Evolutionary conservation across 768 basidiomycete species (phyloP).

Genomic region (Lyophyllum semitale): DNA sequence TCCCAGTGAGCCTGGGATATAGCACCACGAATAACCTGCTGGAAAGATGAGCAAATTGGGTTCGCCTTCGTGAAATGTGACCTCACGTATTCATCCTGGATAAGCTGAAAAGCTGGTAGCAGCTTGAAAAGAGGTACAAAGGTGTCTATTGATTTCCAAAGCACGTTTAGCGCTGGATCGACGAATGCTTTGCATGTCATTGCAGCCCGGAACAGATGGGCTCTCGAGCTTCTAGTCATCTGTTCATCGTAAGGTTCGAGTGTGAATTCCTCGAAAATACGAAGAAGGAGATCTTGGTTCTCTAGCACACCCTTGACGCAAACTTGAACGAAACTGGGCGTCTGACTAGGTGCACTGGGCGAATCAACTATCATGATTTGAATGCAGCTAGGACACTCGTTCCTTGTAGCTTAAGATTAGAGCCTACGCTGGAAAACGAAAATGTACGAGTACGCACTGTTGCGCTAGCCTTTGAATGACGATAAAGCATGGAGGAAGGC

Average conservation of each 20-base stretch:
- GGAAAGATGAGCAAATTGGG: neutral
- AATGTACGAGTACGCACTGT: too few relatives aligned
- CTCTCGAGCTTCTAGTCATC: neutral
- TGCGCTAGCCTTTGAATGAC: too few relatives aligned
- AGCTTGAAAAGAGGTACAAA: conserved; percentile 10
- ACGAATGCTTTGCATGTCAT: conserved; percentile 12
- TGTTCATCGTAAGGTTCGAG: neutral
- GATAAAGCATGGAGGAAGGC: too few relatives aligned
- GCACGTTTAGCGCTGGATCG: conserved; percentile 9
- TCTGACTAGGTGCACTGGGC: too few relatives aligned
- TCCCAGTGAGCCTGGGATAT: conserved; percentile 1
- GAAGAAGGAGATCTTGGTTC: neutral
- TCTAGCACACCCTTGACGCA: neutral
- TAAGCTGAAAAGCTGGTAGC: conserved; percentile 1
- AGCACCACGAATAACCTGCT: conserved; percentile 5
- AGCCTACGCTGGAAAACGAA: too few relatives aligned
- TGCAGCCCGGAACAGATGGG: conserved; percentile 1
- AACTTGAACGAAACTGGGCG: too few relatives aligned
- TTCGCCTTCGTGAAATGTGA: too few relatives aligned
- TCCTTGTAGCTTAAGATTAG: too few relatives aligned
- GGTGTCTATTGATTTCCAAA: conserved; percentile 10
- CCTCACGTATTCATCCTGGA: conserved; percentile 10
- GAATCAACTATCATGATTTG: too few relatives aligned
- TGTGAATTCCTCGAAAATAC: neutral
- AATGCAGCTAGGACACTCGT: too few relatives aligned